Percentiles rank a stretch among this genome's conserved stretches.
Evolutionary conservation across 495 filamentous ascomycete genomes (phyloP).

Genomic region (Cudoniella acicularis): DNA sequence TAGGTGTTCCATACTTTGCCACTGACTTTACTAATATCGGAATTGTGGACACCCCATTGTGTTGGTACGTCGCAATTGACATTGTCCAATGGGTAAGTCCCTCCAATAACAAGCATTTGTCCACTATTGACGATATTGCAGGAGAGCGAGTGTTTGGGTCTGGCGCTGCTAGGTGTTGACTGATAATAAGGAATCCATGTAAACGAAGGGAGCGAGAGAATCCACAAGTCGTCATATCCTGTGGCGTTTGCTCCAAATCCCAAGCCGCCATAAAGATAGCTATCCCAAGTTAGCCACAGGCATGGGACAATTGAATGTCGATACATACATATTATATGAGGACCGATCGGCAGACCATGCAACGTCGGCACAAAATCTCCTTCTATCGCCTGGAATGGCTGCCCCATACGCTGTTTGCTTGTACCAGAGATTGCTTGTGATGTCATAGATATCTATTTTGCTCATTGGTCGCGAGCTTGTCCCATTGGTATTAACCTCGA

Average conservation of each 20-base stretch:
- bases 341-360: neutral
- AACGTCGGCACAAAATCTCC: neutral
- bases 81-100: neutral
- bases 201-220: neutral
- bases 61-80: neutral
- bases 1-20: conserved; percentile 12
- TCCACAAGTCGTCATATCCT: neutral
- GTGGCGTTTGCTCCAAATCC: neutral
- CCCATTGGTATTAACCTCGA: neutral
- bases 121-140: neutral
- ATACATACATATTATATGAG: neutral
- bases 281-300: neutral
- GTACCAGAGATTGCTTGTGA: neutral
- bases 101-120: neutral
- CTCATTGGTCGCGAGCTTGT: neutral
- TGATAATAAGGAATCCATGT: neutral
- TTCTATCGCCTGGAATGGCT: neutral
- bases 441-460: neutral
- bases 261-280: neutral
- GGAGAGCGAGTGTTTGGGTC: neutral
- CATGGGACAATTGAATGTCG: neutral
- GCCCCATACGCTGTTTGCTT: neutral
- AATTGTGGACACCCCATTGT: neutral
- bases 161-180: neutral
- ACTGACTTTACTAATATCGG: neutral